Evolutionary conservation across 208 protist species (phyloP).

Genomic region (Trypanosoma vivax): DNA sequence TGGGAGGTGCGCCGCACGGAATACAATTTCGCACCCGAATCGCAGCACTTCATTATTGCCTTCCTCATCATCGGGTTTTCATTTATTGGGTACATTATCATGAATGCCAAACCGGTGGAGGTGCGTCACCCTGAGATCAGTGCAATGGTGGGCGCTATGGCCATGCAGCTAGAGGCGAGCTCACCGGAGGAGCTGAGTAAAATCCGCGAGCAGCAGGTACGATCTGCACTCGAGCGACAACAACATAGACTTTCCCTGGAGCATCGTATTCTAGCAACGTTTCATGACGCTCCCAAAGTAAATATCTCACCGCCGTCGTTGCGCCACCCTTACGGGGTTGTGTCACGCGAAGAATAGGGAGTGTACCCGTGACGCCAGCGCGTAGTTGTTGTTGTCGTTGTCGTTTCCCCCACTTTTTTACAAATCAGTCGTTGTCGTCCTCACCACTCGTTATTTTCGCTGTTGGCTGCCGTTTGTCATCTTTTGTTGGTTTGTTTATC

Average conservation of each 20-base stretch:
- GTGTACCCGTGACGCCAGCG: neutral
- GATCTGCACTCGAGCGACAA: constrained; percentile 39
- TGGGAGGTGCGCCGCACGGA: constrained; percentile 84
- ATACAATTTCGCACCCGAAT: constrained; percentile 76
- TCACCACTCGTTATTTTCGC: too few relatives aligned
- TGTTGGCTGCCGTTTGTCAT: too few relatives aligned
- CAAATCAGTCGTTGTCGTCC: too few relatives aligned
- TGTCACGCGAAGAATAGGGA: constrained; percentile 14
- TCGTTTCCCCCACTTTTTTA: too few relatives aligned
- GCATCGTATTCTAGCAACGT: constrained; percentile 68
- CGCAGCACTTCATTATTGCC: constrained; percentile 36
- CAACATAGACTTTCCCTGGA: constrained; percentile 54
- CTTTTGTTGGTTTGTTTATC: too few relatives aligned
- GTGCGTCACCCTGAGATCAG: constrained; percentile 58
- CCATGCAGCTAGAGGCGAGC: constrained; percentile 76
- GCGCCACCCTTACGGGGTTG: constrained; percentile 33
- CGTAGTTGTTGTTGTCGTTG: too few relatives aligned
- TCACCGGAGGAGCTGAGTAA: constrained; percentile 47
- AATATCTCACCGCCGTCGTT: constrained; percentile 32
- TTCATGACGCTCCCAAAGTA: constrained; percentile 61
- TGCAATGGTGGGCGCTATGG: constrained; percentile 77
- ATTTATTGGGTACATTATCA: constrained; percentile 23
- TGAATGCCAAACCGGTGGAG: constrained; percentile 48
- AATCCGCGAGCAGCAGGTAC: constrained; percentile 54
- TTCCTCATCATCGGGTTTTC: constrained; percentile 42